Conservation (phyloP, 148 eudicot species). For the Camellia granthamiana region DNA sequence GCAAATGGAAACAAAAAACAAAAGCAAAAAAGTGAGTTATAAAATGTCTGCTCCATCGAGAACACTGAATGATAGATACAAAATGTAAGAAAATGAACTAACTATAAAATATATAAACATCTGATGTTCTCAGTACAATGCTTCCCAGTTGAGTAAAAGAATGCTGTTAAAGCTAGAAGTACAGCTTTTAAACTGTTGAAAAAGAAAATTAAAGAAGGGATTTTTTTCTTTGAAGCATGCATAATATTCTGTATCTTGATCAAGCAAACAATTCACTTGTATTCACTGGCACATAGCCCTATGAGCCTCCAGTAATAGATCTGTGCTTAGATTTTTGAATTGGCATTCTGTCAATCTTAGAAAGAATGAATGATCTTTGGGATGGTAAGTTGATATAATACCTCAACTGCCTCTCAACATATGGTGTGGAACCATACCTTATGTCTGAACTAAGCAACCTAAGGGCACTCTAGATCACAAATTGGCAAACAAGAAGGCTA, state of each 20-base stretch:
- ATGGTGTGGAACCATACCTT: too few species aligned
- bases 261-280: not conserved
- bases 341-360: too few species aligned
- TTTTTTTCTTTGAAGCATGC: not conserved
- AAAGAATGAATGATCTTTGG: too few species aligned
- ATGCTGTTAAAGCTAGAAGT: not conserved
- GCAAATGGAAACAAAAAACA: slow-evolving; percentile 9
- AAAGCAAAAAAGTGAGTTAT: not conserved
- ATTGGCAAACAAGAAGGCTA: too few species aligned
- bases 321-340: too few species aligned
- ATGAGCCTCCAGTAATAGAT: too few species aligned
- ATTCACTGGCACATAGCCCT: too few species aligned
- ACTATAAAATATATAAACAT: not conserved
- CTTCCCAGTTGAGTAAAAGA: slow-evolving; percentile 12
- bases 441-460: too few species aligned
- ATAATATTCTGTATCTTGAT: not conserved
- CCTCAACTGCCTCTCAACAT: too few species aligned
- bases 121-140: not conserved
- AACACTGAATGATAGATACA: not conserved
- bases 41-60: not conserved
- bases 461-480: too few species aligned
- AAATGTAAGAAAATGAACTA: not conserved
- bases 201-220: not conserved
- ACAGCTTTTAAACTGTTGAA: not conserved
- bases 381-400: too few species aligned